Conservation (phyloP, 495 filamentous ascomycete species). For the Umbilicaria muhlenbergii region DNA sequence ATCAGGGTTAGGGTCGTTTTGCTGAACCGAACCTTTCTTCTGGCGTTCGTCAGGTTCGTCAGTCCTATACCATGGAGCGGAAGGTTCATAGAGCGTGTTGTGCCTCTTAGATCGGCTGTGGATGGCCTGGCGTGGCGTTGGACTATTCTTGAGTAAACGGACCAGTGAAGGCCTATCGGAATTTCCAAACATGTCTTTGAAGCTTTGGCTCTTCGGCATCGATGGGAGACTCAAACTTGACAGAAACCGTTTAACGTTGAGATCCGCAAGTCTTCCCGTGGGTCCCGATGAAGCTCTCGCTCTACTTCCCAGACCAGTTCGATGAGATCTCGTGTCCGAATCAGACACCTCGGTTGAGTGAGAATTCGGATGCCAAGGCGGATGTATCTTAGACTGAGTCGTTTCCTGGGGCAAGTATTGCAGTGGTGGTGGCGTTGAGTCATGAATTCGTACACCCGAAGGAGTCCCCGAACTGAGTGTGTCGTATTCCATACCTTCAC, state of each 20-base stretch:
- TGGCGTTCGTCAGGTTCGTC: too few species aligned
- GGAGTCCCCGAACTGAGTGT: not conserved
- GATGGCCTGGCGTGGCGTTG: constrained; percentile 2
- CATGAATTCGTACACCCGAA: not conserved
- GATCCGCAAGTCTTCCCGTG: constrained; percentile 22
- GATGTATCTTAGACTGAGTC: constrained; percentile 18
- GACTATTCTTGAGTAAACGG: too few species aligned
- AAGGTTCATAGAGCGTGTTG: too few species aligned
- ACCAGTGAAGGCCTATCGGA: too few species aligned
- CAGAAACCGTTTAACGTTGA: constrained; percentile 13
- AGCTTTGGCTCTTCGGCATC: constrained; percentile 29
- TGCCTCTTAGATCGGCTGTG: not conserved
- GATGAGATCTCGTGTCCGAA: constrained; percentile 22
- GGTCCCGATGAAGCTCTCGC: constrained; percentile 29
- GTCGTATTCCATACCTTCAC: constrained; percentile 2
- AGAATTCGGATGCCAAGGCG: constrained; percentile 35
- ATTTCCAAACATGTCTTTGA: constrained; percentile 10
- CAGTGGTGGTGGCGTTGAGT: constrained; percentile 1
- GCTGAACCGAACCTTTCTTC: too few species aligned
- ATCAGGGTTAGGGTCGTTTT: too few species aligned
- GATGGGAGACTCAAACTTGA: constrained; percentile 25
- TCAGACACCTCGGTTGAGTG: constrained; percentile 23
- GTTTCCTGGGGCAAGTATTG: constrained; percentile 4
- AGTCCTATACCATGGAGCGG: too few species aligned
- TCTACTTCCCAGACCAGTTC: constrained; percentile 20